These are phyloP conservation scores for Mentha longifolia DNA, from an alignment of 257 asterid species.

Conservation along the genomic window DNA sequence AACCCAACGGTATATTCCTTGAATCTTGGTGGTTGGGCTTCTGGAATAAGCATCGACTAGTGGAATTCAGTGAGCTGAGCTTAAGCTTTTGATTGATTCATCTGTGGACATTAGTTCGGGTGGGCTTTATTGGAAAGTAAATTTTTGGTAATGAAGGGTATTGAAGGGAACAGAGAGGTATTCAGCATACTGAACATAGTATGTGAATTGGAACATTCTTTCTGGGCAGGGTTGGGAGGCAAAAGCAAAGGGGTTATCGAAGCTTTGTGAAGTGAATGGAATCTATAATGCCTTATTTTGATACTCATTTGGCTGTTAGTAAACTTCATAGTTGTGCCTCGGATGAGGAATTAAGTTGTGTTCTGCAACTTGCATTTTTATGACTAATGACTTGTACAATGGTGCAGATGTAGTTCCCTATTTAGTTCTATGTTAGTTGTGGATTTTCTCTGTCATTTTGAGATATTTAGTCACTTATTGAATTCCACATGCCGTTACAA, in stretches of 20 bases:
- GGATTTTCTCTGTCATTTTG: neutral
- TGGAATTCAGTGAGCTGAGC: conserved; percentile 14
- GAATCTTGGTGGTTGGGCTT: conserved; percentile 18
- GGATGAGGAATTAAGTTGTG: conserved; percentile 11
- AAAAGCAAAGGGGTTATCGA: neutral
- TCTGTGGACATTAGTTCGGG: conserved; percentile 11
- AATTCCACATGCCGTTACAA: neutral
- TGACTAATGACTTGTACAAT: neutral
- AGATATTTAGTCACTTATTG: neutral
- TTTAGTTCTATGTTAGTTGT: neutral
- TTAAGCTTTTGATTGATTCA: neutral
- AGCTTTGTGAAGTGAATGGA: neutral
- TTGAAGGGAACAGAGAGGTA: conserved; percentile 9
- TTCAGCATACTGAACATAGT: neutral
- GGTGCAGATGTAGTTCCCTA: neutral
- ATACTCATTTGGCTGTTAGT: conserved; percentile 7
- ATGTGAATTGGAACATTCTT: neutral
- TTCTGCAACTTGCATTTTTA: conserved; percentile 15
- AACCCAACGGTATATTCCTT: neutral
- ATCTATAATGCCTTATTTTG: neutral
- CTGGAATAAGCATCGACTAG: conserved; percentile 7
- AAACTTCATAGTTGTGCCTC: neutral
- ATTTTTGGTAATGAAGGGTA: neutral
- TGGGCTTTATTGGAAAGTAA: neutral
- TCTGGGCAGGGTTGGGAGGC: neutral